Evolutionary conservation across 805 yeast genomes (phyloP), one percentile per base, ranked within the genome.

Genomic region (Schizosaccharomyces osmophilus): DNA sequence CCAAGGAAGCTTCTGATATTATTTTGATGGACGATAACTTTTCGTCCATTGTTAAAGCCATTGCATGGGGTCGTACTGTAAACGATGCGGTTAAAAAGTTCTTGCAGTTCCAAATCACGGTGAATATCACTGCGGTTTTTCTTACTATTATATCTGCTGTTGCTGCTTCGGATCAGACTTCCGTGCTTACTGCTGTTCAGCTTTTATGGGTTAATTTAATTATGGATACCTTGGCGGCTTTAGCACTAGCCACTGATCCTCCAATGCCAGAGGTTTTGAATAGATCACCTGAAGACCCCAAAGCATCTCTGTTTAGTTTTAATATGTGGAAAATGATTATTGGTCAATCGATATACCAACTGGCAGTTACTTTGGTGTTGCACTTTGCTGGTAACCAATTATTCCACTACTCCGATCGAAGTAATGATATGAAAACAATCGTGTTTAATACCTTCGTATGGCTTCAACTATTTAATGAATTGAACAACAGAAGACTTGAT

Each of bases 311-410:
- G 72, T 90, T 93, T 65, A 77, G 95, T 4, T 82, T 83, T 2
- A 84, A 95, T 9, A 93, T 93, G 89, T 93, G 98, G 98, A 93
- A 93, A 73, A 90, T 93, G 97, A 93, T 93, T 66, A 64, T 89
- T 59, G 93, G 95, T 2, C 97, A 93, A 73, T 79, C 95, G 1
- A 63, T 77, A 17, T 78, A 82, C 64, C 99, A 93, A 75, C 77
- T 93, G 64, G 69, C 78, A 26, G 79, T 93, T 22, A 90, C 97
- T 0, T 84, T 93, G 69, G 75, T 77, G 11, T 72, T 93, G 57
- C 93, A 88, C 71, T 93, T 87, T 72, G 85, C 81, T 9, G 96
- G 97, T 22, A 70, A 72, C 17, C 61, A 72, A 57, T 73, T 88
- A 39, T 85, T 87, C 69, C 81, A 76, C 65, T 78, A 82, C 64